These are phyloP conservation scores for Backusella westeae DNA, from an alignment of 192 early-diverging fungal genomes.

Conservation along the genomic window DNA sequence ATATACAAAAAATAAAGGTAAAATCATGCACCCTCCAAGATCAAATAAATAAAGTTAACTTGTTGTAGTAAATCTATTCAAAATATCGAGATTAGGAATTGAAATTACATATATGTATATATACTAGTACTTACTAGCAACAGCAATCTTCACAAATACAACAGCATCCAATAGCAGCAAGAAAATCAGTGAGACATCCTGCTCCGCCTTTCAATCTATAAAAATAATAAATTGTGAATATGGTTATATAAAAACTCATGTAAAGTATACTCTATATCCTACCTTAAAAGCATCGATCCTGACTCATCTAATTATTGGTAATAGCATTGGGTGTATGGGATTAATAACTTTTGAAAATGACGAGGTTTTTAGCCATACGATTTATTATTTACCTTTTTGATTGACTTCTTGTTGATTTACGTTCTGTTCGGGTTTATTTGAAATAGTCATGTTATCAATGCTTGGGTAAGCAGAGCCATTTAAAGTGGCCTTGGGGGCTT, in stretches of 20 bases:
- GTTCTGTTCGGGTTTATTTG: background rate
- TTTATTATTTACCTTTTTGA: background rate
- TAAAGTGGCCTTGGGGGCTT: background rate
- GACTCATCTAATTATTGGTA: background rate
- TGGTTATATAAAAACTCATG: background rate
- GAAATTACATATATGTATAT: background rate
- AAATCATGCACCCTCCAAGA: too few species aligned
- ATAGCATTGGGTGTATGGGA: background rate
- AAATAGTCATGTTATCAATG: background rate
- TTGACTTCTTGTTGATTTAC: background rate
- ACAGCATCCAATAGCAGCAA: constrained; percentile 1
- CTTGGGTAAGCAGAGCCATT: background rate
- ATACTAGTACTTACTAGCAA: background rate
- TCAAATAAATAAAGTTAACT: too few species aligned
- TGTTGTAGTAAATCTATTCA: background rate
- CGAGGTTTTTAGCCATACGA: background rate
- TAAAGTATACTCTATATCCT: background rate
- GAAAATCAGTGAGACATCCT: background rate
- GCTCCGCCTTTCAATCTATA: background rate
- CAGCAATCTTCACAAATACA: background rate
- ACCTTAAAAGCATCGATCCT: background rate
- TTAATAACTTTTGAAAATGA: background rate
- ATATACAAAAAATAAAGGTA: too few species aligned
- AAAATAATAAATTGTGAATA: background rate
- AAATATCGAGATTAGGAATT: background rate